Percentiles rank a stretch among this genome's conserved stretches.
Conservation (phyloP, 495 filamentous ascomycete species). For the Aspergillus ellipticus region DNA sequence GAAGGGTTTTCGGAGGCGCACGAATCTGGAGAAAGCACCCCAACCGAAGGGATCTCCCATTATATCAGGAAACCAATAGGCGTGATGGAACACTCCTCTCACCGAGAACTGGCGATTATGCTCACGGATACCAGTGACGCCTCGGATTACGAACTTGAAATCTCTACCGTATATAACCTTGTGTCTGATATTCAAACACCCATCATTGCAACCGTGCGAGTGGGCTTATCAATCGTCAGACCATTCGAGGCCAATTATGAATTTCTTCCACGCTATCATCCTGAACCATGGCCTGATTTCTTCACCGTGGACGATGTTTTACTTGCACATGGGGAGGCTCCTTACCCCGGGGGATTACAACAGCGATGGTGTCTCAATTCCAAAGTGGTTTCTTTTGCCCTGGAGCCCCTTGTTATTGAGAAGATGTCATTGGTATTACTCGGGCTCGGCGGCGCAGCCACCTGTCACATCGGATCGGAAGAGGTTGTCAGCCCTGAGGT, state of each 20-base stretch:
- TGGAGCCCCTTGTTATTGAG: conserved; percentile 64
- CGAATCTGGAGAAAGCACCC: conserved; percentile 25
- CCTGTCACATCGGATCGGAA: conserved; percentile 43
- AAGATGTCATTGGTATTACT: conserved; percentile 57
- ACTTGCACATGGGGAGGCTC: conserved; percentile 22
- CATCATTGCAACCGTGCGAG: conserved; percentile 64
- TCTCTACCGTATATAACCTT: conserved; percentile 73
- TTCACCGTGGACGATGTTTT: conserved; percentile 55
- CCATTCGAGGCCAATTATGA: conserved; percentile 90
- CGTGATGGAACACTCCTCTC: conserved; percentile 47
- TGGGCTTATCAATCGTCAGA: conserved; percentile 66
- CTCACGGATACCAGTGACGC: conserved; percentile 44
- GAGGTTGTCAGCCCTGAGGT: conserved; percentile 29
- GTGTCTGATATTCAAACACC: conserved; percentile 79
- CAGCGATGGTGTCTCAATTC: conserved; percentile 79
- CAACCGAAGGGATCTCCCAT: conserved; percentile 30
- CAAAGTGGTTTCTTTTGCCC: conserved; percentile 68
- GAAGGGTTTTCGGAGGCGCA: conserved; percentile 14
- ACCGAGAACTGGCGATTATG: conserved; percentile 29
- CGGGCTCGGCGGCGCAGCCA: conserved; percentile 50
- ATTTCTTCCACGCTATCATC: conserved; percentile 71
- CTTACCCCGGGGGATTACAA: conserved; percentile 57
- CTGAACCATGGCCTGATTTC: conserved; percentile 78
- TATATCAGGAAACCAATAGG: conserved; percentile 35
- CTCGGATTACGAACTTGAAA: conserved; percentile 62